Evolutionary conservation across 2,329 filamentous ascomycete species (phyloP).

Genomic region (Pyricularia sp.): DNA sequence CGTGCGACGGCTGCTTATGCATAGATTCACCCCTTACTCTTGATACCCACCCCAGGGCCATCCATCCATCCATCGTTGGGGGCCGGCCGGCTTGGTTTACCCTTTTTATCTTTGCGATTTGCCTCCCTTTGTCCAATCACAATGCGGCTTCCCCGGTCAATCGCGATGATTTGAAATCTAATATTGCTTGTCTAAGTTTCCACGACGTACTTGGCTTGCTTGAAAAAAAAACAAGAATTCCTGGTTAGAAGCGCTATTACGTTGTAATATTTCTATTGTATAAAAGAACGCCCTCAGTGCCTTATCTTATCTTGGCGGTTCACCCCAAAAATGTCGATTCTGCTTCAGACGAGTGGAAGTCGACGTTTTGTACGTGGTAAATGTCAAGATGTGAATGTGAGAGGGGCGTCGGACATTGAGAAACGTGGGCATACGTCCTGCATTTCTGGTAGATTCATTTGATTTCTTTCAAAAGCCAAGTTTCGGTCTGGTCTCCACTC

Average conservation of each 20-base stretch:
- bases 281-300: too few species aligned
- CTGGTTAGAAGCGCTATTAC: too few species aligned
- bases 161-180: neutral
- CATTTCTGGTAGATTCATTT: neutral
- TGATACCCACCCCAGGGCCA: neutral
- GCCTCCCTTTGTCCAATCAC: neutral
- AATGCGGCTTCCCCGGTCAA: neutral
- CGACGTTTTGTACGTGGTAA: too few species aligned
- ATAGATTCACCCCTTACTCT: neutral
- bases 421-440: neutral
- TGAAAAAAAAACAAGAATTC: too few species aligned
- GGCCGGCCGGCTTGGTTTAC: neutral
- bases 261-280: too few species aligned
- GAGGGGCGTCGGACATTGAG: neutral
- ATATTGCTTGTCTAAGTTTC: neutral
- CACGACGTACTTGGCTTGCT: neutral
- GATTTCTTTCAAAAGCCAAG: neutral
- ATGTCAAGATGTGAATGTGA: neutral
- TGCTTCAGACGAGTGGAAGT: neutral
- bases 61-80: neutral
- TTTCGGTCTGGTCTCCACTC: neutral
- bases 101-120: neutral
- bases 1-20: neutral
- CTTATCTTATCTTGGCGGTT: neutral
- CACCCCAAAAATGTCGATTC: neutral